Evolutionary conservation across 1,284 basidiomycete genomes (phyloP).

Genomic region (Cystobasidium pallidum): DNA sequence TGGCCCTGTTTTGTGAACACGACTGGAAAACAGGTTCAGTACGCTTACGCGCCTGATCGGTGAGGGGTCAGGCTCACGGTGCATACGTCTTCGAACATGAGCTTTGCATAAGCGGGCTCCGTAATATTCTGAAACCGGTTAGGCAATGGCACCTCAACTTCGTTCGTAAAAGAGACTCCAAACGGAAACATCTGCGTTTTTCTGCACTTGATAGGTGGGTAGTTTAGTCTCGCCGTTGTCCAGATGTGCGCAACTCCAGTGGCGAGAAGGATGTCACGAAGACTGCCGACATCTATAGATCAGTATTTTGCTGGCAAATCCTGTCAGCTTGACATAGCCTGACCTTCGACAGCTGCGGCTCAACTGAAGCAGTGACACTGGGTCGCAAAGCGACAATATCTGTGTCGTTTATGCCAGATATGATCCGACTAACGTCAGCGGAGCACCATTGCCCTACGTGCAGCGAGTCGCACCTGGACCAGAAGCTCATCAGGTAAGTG

Average conservation of each 20-base stretch:
- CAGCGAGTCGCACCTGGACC: neutral
- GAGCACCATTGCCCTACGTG: neutral
- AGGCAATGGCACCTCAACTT: constrained; percentile 31
- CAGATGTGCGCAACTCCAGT: constrained; percentile 4
- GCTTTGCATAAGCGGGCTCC: constrained; percentile 23
- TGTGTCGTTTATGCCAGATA: constrained; percentile 1
- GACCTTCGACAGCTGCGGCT: constrained; percentile 5
- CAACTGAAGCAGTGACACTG: constrained; percentile 20
- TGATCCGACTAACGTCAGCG: no score
- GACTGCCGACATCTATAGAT: neutral
- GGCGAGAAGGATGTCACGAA: constrained; percentile 12
- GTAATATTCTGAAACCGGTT: neutral
- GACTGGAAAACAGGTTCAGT: neutral
- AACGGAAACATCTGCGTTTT: constrained; percentile 40
- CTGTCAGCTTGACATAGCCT: neutral
- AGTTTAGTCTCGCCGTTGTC: neutral
- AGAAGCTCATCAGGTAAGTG: neutral
- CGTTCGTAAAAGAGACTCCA: constrained; percentile 35
- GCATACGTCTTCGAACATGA: constrained; percentile 32
- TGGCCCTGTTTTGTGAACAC: neutral
- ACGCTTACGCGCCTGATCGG: neutral
- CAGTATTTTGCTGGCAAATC: neutral
- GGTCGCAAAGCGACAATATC: constrained; percentile 21
- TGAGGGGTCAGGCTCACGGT: constrained; percentile 4
- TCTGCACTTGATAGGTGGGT: constrained; percentile 12